These are phyloP conservation scores for Geum urbanum DNA, from an alignment of 306 rosid species.

Conservation along the genomic window DNA sequence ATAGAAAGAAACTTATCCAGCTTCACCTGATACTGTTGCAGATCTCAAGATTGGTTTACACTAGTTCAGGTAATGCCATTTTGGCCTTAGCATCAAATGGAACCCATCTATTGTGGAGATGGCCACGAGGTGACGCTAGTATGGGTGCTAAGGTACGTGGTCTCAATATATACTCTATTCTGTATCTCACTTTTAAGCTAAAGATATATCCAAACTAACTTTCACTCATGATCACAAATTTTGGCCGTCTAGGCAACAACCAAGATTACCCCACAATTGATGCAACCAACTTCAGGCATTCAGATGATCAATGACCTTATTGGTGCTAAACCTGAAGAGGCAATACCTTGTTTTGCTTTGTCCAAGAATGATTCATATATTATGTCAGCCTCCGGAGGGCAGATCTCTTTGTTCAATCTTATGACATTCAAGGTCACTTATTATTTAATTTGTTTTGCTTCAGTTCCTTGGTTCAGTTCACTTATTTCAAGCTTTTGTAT, in stretches of 20 bases:
- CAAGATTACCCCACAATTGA: constrained; percentile 52
- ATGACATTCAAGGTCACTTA: constrained; percentile 67
- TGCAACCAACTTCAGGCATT: constrained; percentile 76
- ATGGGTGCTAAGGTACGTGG: constrained; percentile 47
- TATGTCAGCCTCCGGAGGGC: constrained; percentile 93
- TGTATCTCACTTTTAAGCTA: neutral
- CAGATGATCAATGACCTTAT: constrained; percentile 71
- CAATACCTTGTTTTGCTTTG: constrained; percentile 66
- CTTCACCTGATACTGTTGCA: constrained; percentile 31
- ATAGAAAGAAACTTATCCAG: constrained; percentile 12
- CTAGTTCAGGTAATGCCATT: constrained; percentile 74
- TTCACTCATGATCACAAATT: constrained; percentile 23
- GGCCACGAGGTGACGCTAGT: constrained; percentile 57
- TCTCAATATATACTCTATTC: neutral
- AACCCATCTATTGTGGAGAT: constrained; percentile 75
- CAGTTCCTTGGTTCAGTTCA: neutral
- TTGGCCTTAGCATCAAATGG: constrained; percentile 84
- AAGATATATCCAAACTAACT: neutral
- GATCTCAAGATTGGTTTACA: constrained; percentile 79
- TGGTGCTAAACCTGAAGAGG: constrained; percentile 54
- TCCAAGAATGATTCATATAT: constrained; percentile 87
- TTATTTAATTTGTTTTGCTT: neutral
- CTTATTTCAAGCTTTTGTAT: neutral
- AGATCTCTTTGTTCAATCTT: constrained; percentile 82
- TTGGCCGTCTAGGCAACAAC: constrained; percentile 62